Evolutionary conservation across 331 rosid species (phyloP), one percentile per base, ranked within the genome.

Genomic region (Pyrus hybrid): DNA sequence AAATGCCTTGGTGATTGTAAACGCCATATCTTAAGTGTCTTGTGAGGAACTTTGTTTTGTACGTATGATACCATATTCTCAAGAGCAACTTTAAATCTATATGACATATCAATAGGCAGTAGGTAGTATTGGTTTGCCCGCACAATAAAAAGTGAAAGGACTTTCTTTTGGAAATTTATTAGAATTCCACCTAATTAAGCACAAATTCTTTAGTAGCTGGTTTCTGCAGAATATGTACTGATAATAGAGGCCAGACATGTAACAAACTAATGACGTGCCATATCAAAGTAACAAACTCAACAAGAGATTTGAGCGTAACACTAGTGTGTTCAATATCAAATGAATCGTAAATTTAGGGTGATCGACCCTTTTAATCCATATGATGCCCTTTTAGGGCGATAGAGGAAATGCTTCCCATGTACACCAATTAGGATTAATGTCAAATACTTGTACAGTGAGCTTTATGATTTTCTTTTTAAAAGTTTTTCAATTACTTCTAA

Each of bases 1-100:
- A 94, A 94, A 80, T 94, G 97, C 81, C 97, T 88, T 28, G 96
- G 96, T 49, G 96, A 94, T 83, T 91, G 93, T 70, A 87, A 85
- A 60, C 97, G 93, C 97, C 99, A 94, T 72, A 91, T 84, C 83
- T 90, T 94, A 49, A 88, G 85, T 12, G 93, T 86, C 74, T 79
- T 89, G 30, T 66, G 20, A 10, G 91, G 96, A 78, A 90, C 54
- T 69, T 90, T 79, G 60, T 86, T 86, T 77, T 86, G 84, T 78
- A 91, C 73, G 84, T 85, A 83, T n/a, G 90, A 35, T 25, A 79
- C 83, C 89, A 83, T 88, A 81, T 72, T 85, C 79, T 66, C 81
- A 56, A 94, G 87, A 79, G 89, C 93, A n/a, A n/a, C n/a, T n/a
- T n/a, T 86, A 68, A 94, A 89, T 67, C 97, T 93, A 81, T 92